Evolutionary conservation across 2,329 filamentous ascomycete species (phyloP).

Genomic region (Graphiopsis chlorocephala): DNA sequence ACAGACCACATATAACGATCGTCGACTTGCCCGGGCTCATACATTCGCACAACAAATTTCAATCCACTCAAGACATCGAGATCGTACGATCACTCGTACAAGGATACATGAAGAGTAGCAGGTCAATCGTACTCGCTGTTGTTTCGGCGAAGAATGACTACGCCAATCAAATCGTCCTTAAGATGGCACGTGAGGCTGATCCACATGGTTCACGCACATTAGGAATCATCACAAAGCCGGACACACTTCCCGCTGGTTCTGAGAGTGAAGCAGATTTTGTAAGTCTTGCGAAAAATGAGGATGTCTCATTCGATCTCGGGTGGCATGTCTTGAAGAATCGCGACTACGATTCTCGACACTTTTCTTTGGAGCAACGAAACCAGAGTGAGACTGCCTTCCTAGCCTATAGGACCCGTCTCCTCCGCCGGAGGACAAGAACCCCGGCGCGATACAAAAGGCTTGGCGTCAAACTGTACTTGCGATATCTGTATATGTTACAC

Average conservation of each 20-base stretch:
- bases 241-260: constrained; percentile 30
- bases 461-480: too few relatives aligned
- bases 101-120: not conserved
- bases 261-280: constrained; percentile 43
- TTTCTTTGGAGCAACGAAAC: not conserved
- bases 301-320: constrained; percentile 44
- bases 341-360: constrained; percentile 20
- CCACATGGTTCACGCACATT: constrained; percentile 48
- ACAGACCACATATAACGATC: not conserved
- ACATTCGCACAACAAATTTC: constrained; percentile 30
- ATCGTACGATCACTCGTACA: constrained; percentile 25
- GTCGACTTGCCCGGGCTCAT: constrained; percentile 24
- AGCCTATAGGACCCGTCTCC: too few relatives aligned
- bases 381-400: not conserved
- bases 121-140: constrained; percentile 43
- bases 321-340: constrained; percentile 57
- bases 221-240: constrained; percentile 56
- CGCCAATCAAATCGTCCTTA: constrained; percentile 58
- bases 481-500: too few relatives aligned
- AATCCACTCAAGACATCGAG: constrained; percentile 33
- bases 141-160: constrained; percentile 46
- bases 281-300: constrained; percentile 39
- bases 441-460: too few relatives aligned
- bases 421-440: too few relatives aligned
- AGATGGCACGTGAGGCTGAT: constrained; percentile 49